Evolutionary conservation across 768 basidiomycete genomes (phyloP), one percentile per base, ranked within the genome.

Genomic region (Brasilioporus rufonigricans): DNA sequence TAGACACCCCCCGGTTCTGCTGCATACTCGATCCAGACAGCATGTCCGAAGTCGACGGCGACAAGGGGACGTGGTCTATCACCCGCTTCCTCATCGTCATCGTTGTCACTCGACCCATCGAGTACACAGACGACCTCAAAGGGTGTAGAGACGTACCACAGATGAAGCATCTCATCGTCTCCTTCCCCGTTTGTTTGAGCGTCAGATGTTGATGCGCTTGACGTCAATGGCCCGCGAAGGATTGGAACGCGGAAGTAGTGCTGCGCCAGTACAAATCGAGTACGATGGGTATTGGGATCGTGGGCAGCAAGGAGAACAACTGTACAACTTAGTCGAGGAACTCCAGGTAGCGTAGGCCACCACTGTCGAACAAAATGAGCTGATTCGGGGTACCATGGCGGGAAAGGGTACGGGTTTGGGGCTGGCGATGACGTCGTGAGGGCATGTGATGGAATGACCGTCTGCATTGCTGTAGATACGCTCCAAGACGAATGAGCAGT

Each of bases 1-100:
- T 60, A 66, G 14, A 66, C 61, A 1, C 68, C 64, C 12, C 68
- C 68, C 0, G 68, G 47, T 53, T 72, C 60, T 70, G 74, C 59
- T 59, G 64, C 58, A 61, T 84, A 82, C 63, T 89, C 87, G 44
- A 94, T 82, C 82, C 91, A 89, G 33, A 91, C 86, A 18, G 92
- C 88, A 62, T 93, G 91, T 39, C 90, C 89, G 72, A 94, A 95
- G 65, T 94, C 84, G 8, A 93, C 86, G 0, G 87, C 87, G n/a
- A 89, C 82, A 14, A 89, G 76, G 23, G 87, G 87, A 3, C 87
- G 76, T 19, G 84, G 83, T 5, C 83, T 75, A 29, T 82, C 83
- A 26, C 60, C 48, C 29, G 61, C 49, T 35, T 72, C 71, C 14
- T 71, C 71, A 0, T 71, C 70, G 16, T 69, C 71, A n/a, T 67